Evolutionary conservation across 2,329 filamentous ascomycete species (phyloP), one percentile per base, ranked within the genome.

Genomic region (Sphaerulina musiva): DNA sequence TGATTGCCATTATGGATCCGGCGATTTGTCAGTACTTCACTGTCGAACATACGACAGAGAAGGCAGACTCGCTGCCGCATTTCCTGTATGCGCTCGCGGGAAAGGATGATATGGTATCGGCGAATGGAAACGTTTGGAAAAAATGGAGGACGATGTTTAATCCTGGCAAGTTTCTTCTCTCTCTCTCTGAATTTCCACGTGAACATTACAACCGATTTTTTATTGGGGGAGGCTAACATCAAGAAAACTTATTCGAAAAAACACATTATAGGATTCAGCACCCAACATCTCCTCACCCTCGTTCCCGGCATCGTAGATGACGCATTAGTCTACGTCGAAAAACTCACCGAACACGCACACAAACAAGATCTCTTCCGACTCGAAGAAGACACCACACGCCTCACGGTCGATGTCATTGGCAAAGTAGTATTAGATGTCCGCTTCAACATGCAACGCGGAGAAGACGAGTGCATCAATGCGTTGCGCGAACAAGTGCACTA

Each of bases 71-170:
- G 3, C 29, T 60, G 38, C 45, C 38, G 3, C 31, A 38, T 2
- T 62, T 61, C 31, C 52, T 64, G n/a, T 31, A 49, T 7, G 46
- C 40, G 12, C 51, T 64, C 2, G 58, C 53, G 4, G 62, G 62
- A 5, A 58, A 54, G n/a, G 60, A 56, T 8, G 61, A 64, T 46
- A 59, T 64, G 57, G 57, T 75, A 0, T 64, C 64, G 1, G 64
- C 64, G 20, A 68, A 73, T 43, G 72, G 72, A 0, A 56, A 65
- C 3, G 40, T 60, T 6, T 75, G 74, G 73, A 75, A 74, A 61
- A 70, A 68, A 45, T 74, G 72, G 72, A 64, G 73, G 44, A 59
- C 55, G 29, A 69, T 71, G 12, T 76, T 76, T 66, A 74, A 74
- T 43, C 72, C 72, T 4, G 41, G 48, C 26, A 26, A 26, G 26